Conservation (phyloP, 2,329 filamentous ascomycete genomes). For the Periconia digitata region DNA sequence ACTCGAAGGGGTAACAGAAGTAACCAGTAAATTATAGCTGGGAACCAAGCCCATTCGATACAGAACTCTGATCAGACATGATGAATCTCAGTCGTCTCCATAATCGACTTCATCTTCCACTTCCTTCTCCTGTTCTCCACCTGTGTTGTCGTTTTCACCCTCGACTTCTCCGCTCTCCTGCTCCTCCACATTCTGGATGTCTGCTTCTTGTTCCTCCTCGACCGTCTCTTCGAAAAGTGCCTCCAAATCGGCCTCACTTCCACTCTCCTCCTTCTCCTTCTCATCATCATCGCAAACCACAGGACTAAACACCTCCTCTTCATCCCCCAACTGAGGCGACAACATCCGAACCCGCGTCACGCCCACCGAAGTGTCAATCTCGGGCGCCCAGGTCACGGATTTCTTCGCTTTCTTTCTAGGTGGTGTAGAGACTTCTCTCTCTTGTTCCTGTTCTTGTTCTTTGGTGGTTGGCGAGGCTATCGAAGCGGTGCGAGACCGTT, state of each 20-base stretch:
- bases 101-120: conserved; percentile 3
- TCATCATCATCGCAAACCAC: not conserved
- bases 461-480: no score
- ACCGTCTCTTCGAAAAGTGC: not conserved
- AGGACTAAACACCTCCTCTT: not conserved
- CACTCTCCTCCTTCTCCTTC: not conserved
- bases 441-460: not conserved
- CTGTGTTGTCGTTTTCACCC: conserved; percentile 3
- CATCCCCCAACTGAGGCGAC: not conserved
- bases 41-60: no score
- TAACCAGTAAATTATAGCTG: no score
- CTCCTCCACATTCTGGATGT: not conserved
- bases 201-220: not conserved
- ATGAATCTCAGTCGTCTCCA: not conserved
- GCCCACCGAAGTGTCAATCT: not conserved
- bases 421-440: no score
- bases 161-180: not conserved
- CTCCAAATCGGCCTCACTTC: not conserved
- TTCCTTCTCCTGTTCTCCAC: not conserved
- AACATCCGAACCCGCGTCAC: not conserved
- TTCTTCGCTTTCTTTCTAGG: not conserved
- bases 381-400: not conserved
- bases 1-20: no score
- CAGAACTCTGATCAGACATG: no score
- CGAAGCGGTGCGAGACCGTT: not conserved